phyloP scores from a whole-genome alignment of 1,284 basidiomycete genomes.

The Sporisorium exsertum region DNA sequence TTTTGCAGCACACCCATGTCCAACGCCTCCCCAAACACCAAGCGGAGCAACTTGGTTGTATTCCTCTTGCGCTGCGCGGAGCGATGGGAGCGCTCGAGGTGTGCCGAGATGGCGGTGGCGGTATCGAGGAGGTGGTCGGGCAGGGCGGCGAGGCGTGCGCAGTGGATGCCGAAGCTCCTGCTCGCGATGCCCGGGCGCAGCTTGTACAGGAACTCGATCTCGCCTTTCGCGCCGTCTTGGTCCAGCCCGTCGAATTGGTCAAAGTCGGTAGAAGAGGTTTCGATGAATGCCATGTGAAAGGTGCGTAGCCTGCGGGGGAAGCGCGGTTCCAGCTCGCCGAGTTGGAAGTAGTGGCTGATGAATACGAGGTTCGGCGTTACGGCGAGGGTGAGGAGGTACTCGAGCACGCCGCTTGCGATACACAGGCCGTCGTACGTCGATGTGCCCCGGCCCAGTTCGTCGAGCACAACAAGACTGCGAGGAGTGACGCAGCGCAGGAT shows the following conservation, averaged over 20 bases:
- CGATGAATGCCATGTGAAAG: slow-evolving; percentile 61
- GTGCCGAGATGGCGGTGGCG: slow-evolving; percentile 15
- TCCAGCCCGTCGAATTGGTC: background rate
- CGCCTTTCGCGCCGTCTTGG: background rate
- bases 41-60: no score
- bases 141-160: slow-evolving; percentile 59
- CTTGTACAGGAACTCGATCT: slow-evolving; percentile 66
- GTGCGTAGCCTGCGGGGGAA: slow-evolving; percentile 24
- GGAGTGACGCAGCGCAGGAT: slow-evolving; percentile 74
- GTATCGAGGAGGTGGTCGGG: slow-evolving; percentile 12
- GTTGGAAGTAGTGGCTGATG: slow-evolving; percentile 63
- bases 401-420: slow-evolving; percentile 56
- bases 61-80: background rate
- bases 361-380: slow-evolving; percentile 51
- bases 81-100: background rate
- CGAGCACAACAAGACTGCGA: slow-evolving; percentile 69
- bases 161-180: slow-evolving; percentile 65
- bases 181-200: slow-evolving; percentile 51
- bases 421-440: slow-evolving; percentile 59
- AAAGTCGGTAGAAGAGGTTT: slow-evolving; percentile 2
- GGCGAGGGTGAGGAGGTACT: slow-evolving; percentile 27
- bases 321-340: slow-evolving; percentile 34
- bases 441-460: slow-evolving; percentile 59
- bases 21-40: no score
- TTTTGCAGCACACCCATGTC: no score